Percentiles rank a stretch among this genome's conserved stretches.
These are phyloP conservation scores for Graphilbum ipis-grandicollis DNA, from an alignment of 2,329 filamentous ascomycete species.

Conservation along the genomic window DNA sequence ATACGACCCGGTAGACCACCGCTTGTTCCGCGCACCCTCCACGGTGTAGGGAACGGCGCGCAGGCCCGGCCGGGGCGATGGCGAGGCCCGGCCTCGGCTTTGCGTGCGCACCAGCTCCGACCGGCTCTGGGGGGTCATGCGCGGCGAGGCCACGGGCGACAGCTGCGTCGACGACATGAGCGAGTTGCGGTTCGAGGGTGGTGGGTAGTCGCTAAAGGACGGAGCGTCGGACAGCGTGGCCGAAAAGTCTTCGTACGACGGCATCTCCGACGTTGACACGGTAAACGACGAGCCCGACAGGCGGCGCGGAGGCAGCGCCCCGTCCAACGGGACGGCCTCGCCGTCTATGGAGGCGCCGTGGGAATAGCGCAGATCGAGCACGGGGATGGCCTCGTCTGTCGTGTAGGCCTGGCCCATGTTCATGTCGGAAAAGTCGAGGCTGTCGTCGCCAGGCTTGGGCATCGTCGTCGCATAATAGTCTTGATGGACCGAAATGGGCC, in stretches of 20 bases:
- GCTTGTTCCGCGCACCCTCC: constrained; percentile 48
- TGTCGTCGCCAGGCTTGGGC: constrained; percentile 39
- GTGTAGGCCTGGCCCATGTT: constrained; percentile 45
- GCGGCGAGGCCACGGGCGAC: constrained; percentile 56
- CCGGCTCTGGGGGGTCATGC: constrained; percentile 42
- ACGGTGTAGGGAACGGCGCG: constrained; percentile 55
- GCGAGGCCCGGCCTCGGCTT: constrained; percentile 54
- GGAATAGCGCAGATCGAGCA: constrained; percentile 40
- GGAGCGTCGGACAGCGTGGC: constrained; percentile 48
- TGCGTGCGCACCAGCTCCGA: constrained; percentile 44
- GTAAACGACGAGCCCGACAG: constrained; percentile 61
- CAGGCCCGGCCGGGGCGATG: constrained; percentile 50
- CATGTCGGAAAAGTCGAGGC: constrained; percentile 25
- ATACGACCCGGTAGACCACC: constrained; percentile 65
- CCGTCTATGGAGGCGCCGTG: constrained; percentile 27
- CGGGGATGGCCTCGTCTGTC: constrained; percentile 43
- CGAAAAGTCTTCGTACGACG: constrained; percentile 55
- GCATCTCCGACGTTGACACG: constrained; percentile 52
- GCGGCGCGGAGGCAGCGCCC: constrained; percentile 37
- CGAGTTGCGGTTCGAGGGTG: constrained; percentile 50
- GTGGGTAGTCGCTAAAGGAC: constrained; percentile 50
- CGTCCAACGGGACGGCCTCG: constrained; percentile 31
- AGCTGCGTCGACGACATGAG: constrained; percentile 53
- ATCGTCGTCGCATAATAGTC: constrained; percentile 41
- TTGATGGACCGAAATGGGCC: constrained; percentile 40